Conservation (phyloP, 495 filamentous ascomycete genomes). For the Annulohypoxylon stygium region DNA sequence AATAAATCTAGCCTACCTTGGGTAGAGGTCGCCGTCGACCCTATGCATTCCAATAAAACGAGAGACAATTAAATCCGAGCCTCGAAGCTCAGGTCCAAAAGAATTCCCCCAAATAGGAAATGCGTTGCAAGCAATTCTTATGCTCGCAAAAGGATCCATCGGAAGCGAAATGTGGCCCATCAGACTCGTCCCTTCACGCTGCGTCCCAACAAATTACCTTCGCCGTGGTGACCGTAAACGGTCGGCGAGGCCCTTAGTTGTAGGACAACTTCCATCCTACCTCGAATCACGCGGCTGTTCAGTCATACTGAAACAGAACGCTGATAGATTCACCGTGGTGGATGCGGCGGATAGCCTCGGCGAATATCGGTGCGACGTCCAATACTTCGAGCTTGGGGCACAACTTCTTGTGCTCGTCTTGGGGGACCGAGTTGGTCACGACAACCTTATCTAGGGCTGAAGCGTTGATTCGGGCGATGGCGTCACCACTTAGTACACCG, state of each 20-base stretch:
- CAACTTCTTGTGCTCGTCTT: conserved; percentile 78
- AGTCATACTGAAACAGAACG: conserved; percentile 93
- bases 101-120: conserved; percentile 40
- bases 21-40: conserved; percentile 29
- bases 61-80: conserved; percentile 40
- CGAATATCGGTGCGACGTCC: conserved; percentile 93
- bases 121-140: conserved; percentile 19
- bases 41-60: conserved; percentile 39
- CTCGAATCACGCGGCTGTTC: conserved; percentile 42
- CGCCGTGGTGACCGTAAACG: conserved; percentile 23
- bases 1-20: conserved; percentile 45
- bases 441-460: conserved; percentile 90
- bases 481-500: conserved; percentile 93
- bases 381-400: conserved; percentile 92
- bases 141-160: conserved; percentile 21
- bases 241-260: conserved; percentile 15
- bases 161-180: conserved; percentile 27
- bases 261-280: conserved; percentile 13
- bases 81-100: conserved; percentile 33
- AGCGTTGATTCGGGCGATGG: conserved; percentile 92
- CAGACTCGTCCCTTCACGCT: conserved; percentile 10
- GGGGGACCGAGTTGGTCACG: conserved; percentile 94
- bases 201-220: conserved; percentile 29
- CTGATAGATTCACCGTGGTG: conserved; percentile 99
- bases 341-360: conserved; percentile 95